Base-by-base conservation (phyloP, 2,329 filamentous ascomycete species). In the Cercospora beticola region DNA sequence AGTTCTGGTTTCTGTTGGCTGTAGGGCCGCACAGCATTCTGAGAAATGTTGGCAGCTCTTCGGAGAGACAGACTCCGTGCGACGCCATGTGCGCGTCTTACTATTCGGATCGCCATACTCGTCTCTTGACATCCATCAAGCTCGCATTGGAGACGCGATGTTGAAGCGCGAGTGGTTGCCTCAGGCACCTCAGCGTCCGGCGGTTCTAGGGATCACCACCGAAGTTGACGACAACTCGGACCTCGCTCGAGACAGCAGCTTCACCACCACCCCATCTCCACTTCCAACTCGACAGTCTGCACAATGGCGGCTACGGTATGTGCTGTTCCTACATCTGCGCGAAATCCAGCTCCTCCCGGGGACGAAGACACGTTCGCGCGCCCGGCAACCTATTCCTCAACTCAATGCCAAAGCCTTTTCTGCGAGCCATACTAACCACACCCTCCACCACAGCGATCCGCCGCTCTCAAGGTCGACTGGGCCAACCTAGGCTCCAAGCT, bases 381-480 rank as follows among this genome's bases (percentile, higher is more conserved):
- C n/a, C 49, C 57, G 0, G 16, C 58, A 49, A 49, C 21, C 63
- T 23, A 49, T 43, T 33, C 46, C 52, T 18, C 56, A 31, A 58
- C 40, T 43, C 62, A 68, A 65, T 67, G 54, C 16, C 33, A 33
- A 43, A 36, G 26, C 66, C 36, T 31, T 40, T 62, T 43, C 61
- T 62, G 58, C 70, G 43, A 60, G 40, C 26, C 70, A 54, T 60
- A 58, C 73, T 75, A 74, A 75, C 67, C 54, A 31, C 30, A 10
- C 3, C 9, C 74, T 68, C 73, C 23, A 33, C 26, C 52, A 82
- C 83, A 98, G 94, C 92, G 93, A 88, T 97, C 93, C 89, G 94
- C 94, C 87, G 94, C 94, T 84, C 89, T 96, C 85, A 99, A 98
- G 89, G 89, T 99, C 88, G 95, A 99, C 90, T 99, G 95, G 95